Evolutionary conservation across 2,329 filamentous ascomycete genomes (phyloP), one percentile per base, ranked within the genome.

Genomic region (Cercospora sp.): DNA sequence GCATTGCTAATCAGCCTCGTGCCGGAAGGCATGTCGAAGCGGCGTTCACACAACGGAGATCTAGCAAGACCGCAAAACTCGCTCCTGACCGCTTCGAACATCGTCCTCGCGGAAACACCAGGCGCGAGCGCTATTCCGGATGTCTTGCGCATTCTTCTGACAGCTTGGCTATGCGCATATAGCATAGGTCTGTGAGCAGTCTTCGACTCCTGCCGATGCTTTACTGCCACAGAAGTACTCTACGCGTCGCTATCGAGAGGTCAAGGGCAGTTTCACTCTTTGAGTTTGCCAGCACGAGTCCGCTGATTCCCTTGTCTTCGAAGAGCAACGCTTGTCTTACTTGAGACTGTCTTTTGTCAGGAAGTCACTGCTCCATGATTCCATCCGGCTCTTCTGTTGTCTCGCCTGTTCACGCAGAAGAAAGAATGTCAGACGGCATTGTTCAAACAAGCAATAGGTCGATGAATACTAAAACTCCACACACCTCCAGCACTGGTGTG

Each of bases 381-480:
- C 60, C 28, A 5, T 13, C 18, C 20, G 10, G 28, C 20, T 51
- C 30, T 40, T 48, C 20, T 51, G 45, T 63, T 63, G 61, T 63
- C 30, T 63, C 45, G 20, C 28, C 12, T 23, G 18, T 40, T 26
- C 26, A 40, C 5, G 45, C 18, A 26, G 28, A 51, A 36, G 40
- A 33, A 63, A 55, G 45, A 26, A 40, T n/a, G 3, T 20, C 10
- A 63, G 48, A 55, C 31, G n/a, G 45, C 61, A 63, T 57, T 57
- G 61, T 63, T 16, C 36, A 26, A 18, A 20, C 28, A 55, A 63
- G 61, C 61, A 63, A 63, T 42, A 55, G 45, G 13, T 26, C 30
- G 13, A 51, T 13, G 26, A 20, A n/a, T 64, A 59, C 62, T 58
- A 64, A 59, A 64, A 9, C 62, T 58, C 23, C 42, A n/a, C 31